Base-by-base conservation (phyloP, 1,139 yeast genomes). In the Wickerhamomyces sp. region DNA sequence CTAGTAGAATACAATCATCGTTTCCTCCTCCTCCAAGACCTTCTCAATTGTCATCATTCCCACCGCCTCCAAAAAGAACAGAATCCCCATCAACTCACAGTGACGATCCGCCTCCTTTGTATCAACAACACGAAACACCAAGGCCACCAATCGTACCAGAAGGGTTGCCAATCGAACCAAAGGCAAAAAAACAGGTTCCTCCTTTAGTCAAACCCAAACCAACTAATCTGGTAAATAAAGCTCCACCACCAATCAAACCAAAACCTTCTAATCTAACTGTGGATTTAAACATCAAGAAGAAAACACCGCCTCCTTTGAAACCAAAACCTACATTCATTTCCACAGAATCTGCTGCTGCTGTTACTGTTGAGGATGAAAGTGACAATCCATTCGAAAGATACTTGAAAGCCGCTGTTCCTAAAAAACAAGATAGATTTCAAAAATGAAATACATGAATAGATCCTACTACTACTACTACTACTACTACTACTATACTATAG, bases 391-490 rank as follows among this genome's bases (percentile, higher is more conserved):
- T 63, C 44, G 48, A 51, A 10, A 51, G 54, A 20, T 63, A 63
- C 32, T 40, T 59, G 38, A 59, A 52, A 36, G 54, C 55, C 24
- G 66, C 63, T 6, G 68, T 63, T 12, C 68, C 68, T 2, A 39
- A 47, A 18, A 56, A 57, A 28, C 49, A 52, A 18, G 59, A 62
- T 34, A 39, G 52, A 3, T 46, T 49, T 15, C 21, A 19, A n/a
- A n/a, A n/a, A n/a, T n/a, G n/a, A n/a, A n/a, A n/a, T n/a, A n/a
- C n/a, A n/a, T n/a, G n/a, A n/a, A n/a, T n/a, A n/a, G n/a, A n/a
- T n/a, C n/a, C n/a, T n/a, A n/a, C n/a, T n/a, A n/a, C n/a, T n/a
- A n/a, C n/a, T n/a, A n/a, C n/a, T n/a, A n/a, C n/a, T n/a, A n/a
- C n/a, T n/a, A n/a, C n/a, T n/a, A n/a, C n/a, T n/a, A n/a, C n/a